Percentiles rank a stretch among this genome's conserved stretches.
phyloP scores from a whole-genome alignment of 345 rosid genomes.

The Camelina hispida region DNA sequence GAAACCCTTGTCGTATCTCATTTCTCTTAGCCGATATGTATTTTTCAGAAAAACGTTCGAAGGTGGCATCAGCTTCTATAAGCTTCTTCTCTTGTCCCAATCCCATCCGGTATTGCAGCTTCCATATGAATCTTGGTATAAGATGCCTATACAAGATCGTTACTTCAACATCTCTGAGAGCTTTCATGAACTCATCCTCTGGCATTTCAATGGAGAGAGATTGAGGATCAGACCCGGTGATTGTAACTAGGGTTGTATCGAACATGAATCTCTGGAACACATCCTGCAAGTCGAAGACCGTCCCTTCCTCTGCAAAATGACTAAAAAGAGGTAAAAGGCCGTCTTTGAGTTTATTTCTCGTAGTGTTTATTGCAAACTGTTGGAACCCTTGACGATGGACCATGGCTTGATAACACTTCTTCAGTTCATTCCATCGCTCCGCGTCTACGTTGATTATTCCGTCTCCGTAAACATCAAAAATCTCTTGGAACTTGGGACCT shows the following conservation, averaged over 20 bases:
- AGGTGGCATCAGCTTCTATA: slow-evolving; percentile 29
- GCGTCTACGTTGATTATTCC: slow-evolving; percentile 40
- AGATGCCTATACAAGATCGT: slow-evolving; percentile 25
- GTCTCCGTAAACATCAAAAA: slow-evolving; percentile 40
- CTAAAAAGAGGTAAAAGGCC: slow-evolving; percentile 41
- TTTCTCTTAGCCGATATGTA: slow-evolving; percentile 42
- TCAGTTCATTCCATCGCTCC: slow-evolving; percentile 32
- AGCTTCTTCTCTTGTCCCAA: slow-evolving; percentile 48
- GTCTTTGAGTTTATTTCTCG: not conserved
- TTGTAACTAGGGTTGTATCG: slow-evolving; percentile 44
- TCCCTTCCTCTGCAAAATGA: slow-evolving; percentile 18
- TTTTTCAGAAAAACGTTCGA: slow-evolving; percentile 6
- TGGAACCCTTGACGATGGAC: slow-evolving; percentile 21
- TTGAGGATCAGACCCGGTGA: slow-evolving; percentile 51
- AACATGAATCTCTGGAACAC: slow-evolving; percentile 50
- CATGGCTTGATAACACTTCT: slow-evolving; percentile 16
- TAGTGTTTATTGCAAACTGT: slow-evolving; percentile 10
- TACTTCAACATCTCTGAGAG: slow-evolving; percentile 39
- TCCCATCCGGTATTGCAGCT: slow-evolving; percentile 39
- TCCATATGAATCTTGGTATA: slow-evolving; percentile 46
- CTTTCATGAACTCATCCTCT: slow-evolving; percentile 31
- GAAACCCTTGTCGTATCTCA: slow-evolving; percentile 6
- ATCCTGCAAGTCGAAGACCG: slow-evolving; percentile 45
- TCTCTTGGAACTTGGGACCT: slow-evolving; percentile 43
- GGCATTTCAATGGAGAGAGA: slow-evolving; percentile 46